Evolutionary conservation across 2,329 filamentous ascomycete genomes (phyloP), one percentile per base, ranked within the genome.

Genomic region (Podosphaera fusca): DNA sequence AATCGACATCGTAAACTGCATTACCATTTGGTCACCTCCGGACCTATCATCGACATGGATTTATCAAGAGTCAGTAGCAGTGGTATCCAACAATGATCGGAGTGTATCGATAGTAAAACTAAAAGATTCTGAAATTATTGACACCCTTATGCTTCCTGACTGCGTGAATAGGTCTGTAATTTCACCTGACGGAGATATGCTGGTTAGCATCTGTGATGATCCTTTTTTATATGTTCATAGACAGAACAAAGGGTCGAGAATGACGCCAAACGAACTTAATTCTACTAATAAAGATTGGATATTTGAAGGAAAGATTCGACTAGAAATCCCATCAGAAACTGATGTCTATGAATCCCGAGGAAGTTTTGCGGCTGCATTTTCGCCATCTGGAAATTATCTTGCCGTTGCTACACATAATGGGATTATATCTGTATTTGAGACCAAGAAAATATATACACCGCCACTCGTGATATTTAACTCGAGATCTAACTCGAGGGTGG

Each of bases 101-200:
- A 87, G 85, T 1, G 85, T 96, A 58, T 83, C 84, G 34, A 72
- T 95, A n/a, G 87, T 94, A 66, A 84, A 82, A 54, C 73, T 96
- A 29, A 74, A 78, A 34, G 78, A 82, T 56, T 78, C 80, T 12
- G 74, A 84, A 59, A 74, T 84, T 40, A 70, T 94, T 30, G 80
- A 85, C 57, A 76, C 81, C 49, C 72, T 95, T 56, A 75, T 78
- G 3, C 83, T 94, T 61, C 83, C 85, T 4, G 85, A 90, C 66
- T 85, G 82, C 61, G 90, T 96, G 72, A 98, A 98, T 65, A 87
- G 94, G 65, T 87, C 89, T 38, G 80, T 89, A n/a, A 82, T 98
- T 56, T 95, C 90, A 5, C 92, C 90, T 0, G 85, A 95, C 67
- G 90, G 89, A 0, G 78, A 76, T 29, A 71, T 90, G 9, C 74